Percentiles rank a stretch among this genome's conserved stretches.
Conservation (phyloP, 495 filamentous ascomycete species). For the Hyaloscypha variabilis region DNA sequence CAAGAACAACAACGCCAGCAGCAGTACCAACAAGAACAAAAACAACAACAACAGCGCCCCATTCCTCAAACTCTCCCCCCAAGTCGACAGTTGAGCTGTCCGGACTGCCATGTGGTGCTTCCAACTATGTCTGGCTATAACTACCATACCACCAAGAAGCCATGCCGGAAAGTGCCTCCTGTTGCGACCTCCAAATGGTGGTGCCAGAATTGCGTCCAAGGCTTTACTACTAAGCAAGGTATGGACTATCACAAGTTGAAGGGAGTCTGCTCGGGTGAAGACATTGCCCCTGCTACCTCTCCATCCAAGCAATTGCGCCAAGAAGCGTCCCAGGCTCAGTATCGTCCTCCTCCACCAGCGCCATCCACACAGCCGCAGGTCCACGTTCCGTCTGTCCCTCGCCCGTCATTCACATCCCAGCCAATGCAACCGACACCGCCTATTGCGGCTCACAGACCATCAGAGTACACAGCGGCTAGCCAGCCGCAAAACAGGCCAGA, state of each 20-base stretch:
- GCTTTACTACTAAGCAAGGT: constrained; percentile 28
- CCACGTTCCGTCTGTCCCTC: background rate
- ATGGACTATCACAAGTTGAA: constrained; percentile 18
- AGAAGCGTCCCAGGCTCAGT: background rate
- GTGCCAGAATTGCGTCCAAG: constrained; percentile 23
- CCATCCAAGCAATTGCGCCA: background rate
- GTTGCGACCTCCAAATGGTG: background rate
- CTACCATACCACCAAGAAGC: constrained; percentile 23
- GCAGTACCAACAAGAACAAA: background rate
- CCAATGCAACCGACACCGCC: background rate
- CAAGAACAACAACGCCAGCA: background rate
- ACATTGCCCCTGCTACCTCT: constrained; percentile 10
- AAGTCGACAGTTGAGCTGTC: constrained; percentile 3
- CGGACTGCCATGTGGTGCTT: background rate
- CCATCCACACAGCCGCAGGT: constrained; percentile 9
- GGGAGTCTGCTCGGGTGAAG: constrained; percentile 8
- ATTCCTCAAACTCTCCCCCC: background rate
- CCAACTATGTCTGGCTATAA: constrained; percentile 6
- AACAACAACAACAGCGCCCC: background rate
- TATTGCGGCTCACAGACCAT: background rate
- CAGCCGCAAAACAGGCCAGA: background rate
- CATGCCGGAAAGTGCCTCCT: constrained; percentile 15
- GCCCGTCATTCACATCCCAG: background rate
- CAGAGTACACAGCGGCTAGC: background rate
- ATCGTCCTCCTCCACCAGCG: background rate